Evolutionary conservation across 352 stramenopile species (phyloP).

Genomic region (Globisporangium radiosum): DNA sequence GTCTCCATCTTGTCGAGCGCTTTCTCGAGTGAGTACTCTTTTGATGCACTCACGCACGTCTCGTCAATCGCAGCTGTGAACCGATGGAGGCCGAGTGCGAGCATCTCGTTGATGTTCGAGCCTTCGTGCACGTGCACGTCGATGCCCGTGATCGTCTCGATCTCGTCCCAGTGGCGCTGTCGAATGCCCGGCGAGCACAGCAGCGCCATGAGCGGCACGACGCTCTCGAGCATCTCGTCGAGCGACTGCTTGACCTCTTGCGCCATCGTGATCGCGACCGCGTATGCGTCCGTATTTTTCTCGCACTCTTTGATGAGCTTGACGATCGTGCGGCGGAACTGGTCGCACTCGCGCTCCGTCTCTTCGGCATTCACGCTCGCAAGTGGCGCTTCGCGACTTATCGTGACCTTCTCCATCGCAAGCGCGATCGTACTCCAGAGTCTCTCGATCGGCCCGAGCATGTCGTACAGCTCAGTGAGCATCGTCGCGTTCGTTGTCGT

Average conservation of each 20-base stretch:
- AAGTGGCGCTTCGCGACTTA: constrained; percentile 55
- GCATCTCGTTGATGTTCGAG: constrained; percentile 89
- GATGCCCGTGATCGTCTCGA: constrained; percentile 82
- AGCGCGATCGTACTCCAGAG: constrained; percentile 81
- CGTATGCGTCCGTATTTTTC: constrained; percentile 82
- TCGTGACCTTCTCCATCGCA: constrained; percentile 73
- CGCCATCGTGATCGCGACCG: constrained; percentile 70
- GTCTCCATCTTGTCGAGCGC: constrained; percentile 90
- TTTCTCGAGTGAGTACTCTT: constrained; percentile 93
- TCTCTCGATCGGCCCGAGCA: constrained; percentile 82
- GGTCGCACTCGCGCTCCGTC: constrained; percentile 80
- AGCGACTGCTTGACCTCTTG: constrained; percentile 79
- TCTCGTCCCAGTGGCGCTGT: constrained; percentile 91
- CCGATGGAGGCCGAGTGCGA: constrained; percentile 82
- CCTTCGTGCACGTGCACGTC: constrained; percentile 87
- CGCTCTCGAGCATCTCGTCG: constrained; percentile 83
- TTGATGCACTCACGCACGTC: constrained; percentile 91
- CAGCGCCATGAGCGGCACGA: constrained; percentile 89
- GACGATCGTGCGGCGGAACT: constrained; percentile 82
- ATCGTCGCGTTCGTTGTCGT: constrained; percentile 70
- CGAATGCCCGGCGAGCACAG: constrained; percentile 91
- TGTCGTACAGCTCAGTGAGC: constrained; percentile 70
- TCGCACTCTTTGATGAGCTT: constrained; percentile 90
- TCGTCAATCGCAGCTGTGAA: constrained; percentile 88
- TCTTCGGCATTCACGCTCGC: constrained; percentile 79